Percentiles rank a stretch among this genome's conserved stretches.
These are phyloP conservation scores for Tubosaeta brunneosetosa DNA, from an alignment of 768 basidiomycete species.

Conservation along the genomic window DNA sequence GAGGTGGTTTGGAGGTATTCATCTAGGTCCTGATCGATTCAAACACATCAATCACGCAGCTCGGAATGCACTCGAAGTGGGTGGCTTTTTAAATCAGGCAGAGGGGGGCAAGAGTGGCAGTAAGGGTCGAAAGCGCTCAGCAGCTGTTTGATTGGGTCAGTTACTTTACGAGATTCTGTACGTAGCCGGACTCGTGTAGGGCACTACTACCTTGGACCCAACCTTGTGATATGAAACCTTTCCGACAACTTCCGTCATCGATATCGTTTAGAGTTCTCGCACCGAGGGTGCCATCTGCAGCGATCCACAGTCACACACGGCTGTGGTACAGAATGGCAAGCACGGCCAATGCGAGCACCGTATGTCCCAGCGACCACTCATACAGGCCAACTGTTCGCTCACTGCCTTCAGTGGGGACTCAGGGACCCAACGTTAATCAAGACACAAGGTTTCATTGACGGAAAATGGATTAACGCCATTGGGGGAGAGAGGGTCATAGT, in stretches of 20 bases:
- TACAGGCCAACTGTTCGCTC: background rate
- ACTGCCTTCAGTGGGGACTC: conserved; percentile 54
- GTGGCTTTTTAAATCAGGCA: conserved; percentile 70
- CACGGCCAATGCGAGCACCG: conserved; percentile 28
- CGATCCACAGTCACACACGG: conserved; percentile 4
- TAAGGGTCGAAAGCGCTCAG: conserved; percentile 29
- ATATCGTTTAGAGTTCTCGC: conserved; percentile 19
- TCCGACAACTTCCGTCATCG: conserved; percentile 12
- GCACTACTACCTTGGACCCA: background rate
- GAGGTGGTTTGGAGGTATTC: conserved; percentile 89
- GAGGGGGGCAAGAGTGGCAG: conserved; percentile 25
- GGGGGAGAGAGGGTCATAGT: conserved; percentile 70
- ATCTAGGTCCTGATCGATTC: conserved; percentile 83
- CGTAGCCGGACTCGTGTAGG: background rate
- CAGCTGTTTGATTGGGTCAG: background rate
- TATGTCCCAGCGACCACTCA: conserved; percentile 27
- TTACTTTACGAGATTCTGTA: background rate
- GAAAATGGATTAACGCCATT: conserved; percentile 81
- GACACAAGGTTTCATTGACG: conserved; percentile 74
- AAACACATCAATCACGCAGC: conserved; percentile 96
- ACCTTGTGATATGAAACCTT: conserved; percentile 9
- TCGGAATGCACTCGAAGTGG: conserved; percentile 81
- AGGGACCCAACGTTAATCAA: conserved; percentile 74
- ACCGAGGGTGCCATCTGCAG: conserved; percentile 9
- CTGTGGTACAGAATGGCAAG: conserved; percentile 51